Evolutionary conservation across 1,284 basidiomycete species (phyloP).

Genomic region (Ceratobasidium papillatum): DNA sequence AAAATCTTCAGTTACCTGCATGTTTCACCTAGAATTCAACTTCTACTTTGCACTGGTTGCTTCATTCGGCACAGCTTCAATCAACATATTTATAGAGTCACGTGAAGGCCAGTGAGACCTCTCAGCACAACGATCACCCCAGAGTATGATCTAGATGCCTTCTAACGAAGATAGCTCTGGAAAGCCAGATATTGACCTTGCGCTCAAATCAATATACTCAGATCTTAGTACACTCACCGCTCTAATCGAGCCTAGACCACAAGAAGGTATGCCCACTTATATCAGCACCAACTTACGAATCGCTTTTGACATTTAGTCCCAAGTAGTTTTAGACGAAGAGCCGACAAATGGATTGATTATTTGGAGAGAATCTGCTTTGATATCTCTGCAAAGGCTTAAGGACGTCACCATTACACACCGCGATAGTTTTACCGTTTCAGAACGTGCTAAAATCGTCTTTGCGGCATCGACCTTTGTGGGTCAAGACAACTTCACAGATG

Average conservation of each 20-base stretch:
- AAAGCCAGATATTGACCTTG: not conserved
- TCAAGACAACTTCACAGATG: slow-evolving; percentile 39
- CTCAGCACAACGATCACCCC: not conserved
- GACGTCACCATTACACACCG: not conserved
- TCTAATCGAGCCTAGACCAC: slow-evolving; percentile 3
- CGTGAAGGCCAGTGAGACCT: not conserved
- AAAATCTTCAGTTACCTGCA: no score
- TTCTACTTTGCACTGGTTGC: no score
- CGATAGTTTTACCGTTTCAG: not conserved
- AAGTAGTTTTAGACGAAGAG: slow-evolving; percentile 1
- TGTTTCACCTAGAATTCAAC: no score
- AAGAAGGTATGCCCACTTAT: not conserved
- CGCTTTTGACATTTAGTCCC: not conserved
- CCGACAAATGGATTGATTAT: not conserved
- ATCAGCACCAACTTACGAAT: not conserved
- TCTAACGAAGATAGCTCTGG: not conserved
- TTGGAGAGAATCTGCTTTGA: slow-evolving; percentile 26
- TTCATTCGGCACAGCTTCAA: no score
- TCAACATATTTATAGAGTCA: no score
- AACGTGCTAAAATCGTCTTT: slow-evolving; percentile 38
- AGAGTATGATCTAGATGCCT: slow-evolving; percentile 5
- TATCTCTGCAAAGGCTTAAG: slow-evolving; percentile 21
- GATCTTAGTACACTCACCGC: not conserved
- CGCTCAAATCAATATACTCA: not conserved
- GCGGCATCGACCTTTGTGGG: slow-evolving; percentile 41